Evolutionary conservation across 2,329 filamentous ascomycete species (phyloP).

Genomic region (Aspergillus awamori): DNA sequence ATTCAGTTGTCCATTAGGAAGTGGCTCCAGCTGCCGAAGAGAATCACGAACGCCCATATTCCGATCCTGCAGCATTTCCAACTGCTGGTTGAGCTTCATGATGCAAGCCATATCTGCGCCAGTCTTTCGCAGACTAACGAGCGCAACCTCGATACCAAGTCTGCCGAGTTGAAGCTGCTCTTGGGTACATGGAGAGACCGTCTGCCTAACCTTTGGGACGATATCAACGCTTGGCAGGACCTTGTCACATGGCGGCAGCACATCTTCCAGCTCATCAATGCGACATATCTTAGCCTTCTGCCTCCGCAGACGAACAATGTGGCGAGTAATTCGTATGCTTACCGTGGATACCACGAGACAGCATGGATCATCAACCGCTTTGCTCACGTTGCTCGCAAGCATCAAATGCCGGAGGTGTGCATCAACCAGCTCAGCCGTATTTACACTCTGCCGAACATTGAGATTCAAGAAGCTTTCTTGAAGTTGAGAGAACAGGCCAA

Average conservation of each 20-base stretch:
- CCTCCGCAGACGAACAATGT: conserved; percentile 79
- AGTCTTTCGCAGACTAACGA: conserved; percentile 84
- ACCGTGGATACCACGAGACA: conserved; percentile 96
- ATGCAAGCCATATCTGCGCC: conserved; percentile 93
- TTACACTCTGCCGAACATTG: conserved; percentile 97
- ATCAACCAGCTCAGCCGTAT: conserved; percentile 96
- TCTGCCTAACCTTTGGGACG: conserved; percentile 96
- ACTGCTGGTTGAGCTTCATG: conserved; percentile 93
- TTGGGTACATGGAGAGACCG: conserved; percentile 94
- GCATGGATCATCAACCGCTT: conserved; percentile 99
- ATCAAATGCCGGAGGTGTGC: conserved; percentile 94
- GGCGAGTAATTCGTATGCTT: conserved; percentile 90
- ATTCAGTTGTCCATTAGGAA: conserved; percentile 97
- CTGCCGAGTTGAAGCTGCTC: conserved; percentile 89
- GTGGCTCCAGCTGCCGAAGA: conserved; percentile 96
- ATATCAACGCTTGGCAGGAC: conserved; percentile 99
- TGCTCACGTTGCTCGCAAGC: conserved; percentile 94
- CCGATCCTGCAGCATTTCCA: conserved; percentile 97
- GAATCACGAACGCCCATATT: conserved; percentile 92
- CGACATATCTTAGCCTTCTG: conserved; percentile 83
- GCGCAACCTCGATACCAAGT: conserved; percentile 87
- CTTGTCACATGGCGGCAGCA: conserved; percentile 99
- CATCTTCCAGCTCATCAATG: conserved; percentile 97
- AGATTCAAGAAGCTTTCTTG: conserved; percentile 98
- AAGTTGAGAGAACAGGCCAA: conserved; percentile 98